Conservation (phyloP, 2,329 filamentous ascomycete genomes). For the Ascocoryne sarcoides region DNA sequence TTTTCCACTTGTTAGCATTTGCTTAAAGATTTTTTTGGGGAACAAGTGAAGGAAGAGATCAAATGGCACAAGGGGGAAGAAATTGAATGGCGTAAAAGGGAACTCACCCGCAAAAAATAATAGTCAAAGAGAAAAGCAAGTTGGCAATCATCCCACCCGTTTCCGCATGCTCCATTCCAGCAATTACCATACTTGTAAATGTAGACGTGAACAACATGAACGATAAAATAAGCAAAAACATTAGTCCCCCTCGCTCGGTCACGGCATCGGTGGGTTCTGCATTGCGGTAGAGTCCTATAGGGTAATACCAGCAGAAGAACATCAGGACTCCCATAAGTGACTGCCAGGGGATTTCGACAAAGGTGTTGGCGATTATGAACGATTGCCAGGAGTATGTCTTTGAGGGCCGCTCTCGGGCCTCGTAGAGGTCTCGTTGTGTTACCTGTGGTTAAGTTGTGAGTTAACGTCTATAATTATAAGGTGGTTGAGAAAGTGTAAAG, state of each 20-base stretch:
- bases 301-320: constrained; percentile 77
- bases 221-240: constrained; percentile 65
- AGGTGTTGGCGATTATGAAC: constrained; percentile 59
- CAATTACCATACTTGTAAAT: constrained; percentile 69
- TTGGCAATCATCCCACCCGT: constrained; percentile 68
- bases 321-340: constrained; percentile 61
- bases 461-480: background rate
- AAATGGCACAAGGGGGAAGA: too few relatives aligned
- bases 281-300: constrained; percentile 65
- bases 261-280: constrained; percentile 51
- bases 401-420: constrained; percentile 60
- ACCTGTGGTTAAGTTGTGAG: constrained; percentile 28
- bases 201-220: constrained; percentile 79
- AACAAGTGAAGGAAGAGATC: too few relatives aligned
- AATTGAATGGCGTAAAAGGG: constrained; percentile 5
- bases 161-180: constrained; percentile 64
- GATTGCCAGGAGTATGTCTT: constrained; percentile 69
- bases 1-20: background rate
- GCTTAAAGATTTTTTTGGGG: too few relatives aligned
- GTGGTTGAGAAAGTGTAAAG: too few relatives aligned
- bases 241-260: constrained; percentile 60
- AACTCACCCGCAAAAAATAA: constrained; percentile 54
- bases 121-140: constrained; percentile 59
- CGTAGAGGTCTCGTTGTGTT: constrained; percentile 41
- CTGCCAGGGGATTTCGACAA: constrained; percentile 81